Base-by-base conservation (phyloP, 176 grass and related monocot species). In the Ensete glaucum region DNA sequence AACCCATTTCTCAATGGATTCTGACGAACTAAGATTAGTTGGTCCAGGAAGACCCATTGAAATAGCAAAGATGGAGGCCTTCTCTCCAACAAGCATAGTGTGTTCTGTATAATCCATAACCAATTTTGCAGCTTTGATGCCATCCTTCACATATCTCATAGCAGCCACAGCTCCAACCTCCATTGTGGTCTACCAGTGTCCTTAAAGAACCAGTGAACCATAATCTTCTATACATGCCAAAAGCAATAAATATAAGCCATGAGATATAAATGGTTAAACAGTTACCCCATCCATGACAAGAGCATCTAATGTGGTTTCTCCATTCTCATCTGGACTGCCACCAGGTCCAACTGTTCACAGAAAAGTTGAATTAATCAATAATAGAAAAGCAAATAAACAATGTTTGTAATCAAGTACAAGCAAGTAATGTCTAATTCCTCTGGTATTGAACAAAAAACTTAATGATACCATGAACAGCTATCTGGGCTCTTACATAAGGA, bases 261-360 rank as follows among this genome's bases (percentile, higher is more conserved):
- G 67, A 72, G n/a, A 80, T 19, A 48, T 72, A 21, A 69, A 68
- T 69, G 78, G 27, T 12, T 81, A 50, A 11, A 85, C 52, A 53
- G 20, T 89, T 91, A 98, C 90, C 90, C 88, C 94, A 80, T 93
- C 83, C 94, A 98, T 98, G 77, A 93, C 90, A 77, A 98, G 94
- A 80, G 88, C 94, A 87, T 98, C 94, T 81, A 98, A 80, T 73
- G 94, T 98, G 54, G 94, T 98, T 91, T 98, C 90, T 29, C 90
- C 88, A 3, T 93, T 89, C 75, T 93, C 94, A 66, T 98, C 94
- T 62, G 90, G 90, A 80, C 94, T 91, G 58, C 94, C 94, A 80
- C 94, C 86, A 52, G 90, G 94, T 73, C 88, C 94, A 82, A 98
- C 94, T 98, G 77, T 13, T 43, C 26, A 64, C 29, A 76, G 16